Evolutionary conservation across 108 stramenopile genomes (phyloP), one percentile per base, ranked within the genome.

Genomic region (Conticribra weissflogii): DNA sequence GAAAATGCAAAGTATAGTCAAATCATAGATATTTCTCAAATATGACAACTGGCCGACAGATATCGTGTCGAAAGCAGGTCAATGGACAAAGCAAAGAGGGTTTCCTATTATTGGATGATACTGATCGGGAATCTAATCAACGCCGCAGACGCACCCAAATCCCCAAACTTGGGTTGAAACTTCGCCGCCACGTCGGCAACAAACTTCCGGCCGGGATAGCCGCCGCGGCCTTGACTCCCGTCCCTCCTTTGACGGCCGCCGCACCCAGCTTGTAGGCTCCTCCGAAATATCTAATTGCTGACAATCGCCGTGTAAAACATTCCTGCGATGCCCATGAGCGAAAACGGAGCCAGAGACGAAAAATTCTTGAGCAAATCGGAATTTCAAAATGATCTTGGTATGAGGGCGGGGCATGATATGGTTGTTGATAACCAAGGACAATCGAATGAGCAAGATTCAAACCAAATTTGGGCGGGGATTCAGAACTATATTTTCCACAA

Each of bases 11-110:
- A n/a, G n/a, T n/a, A n/a, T n/a, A n/a, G n/a, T n/a, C n/a, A n/a
- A n/a, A n/a, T n/a, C n/a, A n/a, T n/a, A n/a, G n/a, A n/a, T n/a
- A n/a, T n/a, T n/a, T n/a, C n/a, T n/a, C n/a, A n/a, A n/a, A n/a
- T n/a, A n/a, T n/a, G n/a, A n/a, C n/a, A n/a, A n/a, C n/a, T n/a
- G n/a, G n/a, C n/a, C n/a, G n/a, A n/a, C n/a, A n/a, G n/a, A n/a
- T n/a, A n/a, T n/a, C n/a, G n/a, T n/a, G n/a, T 95, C 89, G 33
- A 97, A 97, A 18, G 98, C 97, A 83, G 97, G 91, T 66, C 90
- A 96, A 78, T 98, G 98, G 4, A 97, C 96, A 72, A 95, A 82
- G 83, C 82, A 96, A 7, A 90, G 86, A 8, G 95, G 92, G 48
- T 80, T 73, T 18, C 93, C 63, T 86, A 92, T 91, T n/a, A n/a